These are phyloP conservation scores for Persicaria maculosa DNA, from an alignment of 148 eudicot genomes.

Conservation along the genomic window DNA sequence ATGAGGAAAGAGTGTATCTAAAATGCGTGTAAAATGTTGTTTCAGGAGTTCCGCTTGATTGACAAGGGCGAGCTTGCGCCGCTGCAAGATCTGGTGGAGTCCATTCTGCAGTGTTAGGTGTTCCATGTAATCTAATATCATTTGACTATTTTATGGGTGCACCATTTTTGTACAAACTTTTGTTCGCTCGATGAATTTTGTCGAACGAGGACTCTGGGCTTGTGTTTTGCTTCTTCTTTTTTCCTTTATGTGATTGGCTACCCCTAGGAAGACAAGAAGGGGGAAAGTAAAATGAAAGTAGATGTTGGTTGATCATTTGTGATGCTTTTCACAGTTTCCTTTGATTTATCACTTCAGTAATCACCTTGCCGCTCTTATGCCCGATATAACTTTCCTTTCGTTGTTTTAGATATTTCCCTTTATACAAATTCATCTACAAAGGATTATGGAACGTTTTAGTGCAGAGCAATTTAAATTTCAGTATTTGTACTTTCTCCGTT, in stretches of 20 bases:
- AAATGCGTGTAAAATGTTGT: not conserved
- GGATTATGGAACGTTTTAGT: no score
- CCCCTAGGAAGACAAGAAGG: not conserved
- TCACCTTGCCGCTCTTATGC: no score
- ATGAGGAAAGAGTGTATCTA: not conserved
- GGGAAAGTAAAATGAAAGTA: not conserved
- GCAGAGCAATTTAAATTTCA: no score
- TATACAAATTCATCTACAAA: no score
- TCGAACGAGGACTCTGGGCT: not conserved
- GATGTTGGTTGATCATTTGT: not conserved
- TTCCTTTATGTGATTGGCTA: not conserved
- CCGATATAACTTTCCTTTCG: no score
- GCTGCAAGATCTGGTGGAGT: constrained; percentile 45
- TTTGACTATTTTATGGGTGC: constrained; percentile 12
- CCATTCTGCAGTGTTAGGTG: constrained; percentile 29
- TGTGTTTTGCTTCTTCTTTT: not conserved
- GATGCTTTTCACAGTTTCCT: not conserved
- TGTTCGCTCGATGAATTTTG: constrained; percentile 2
- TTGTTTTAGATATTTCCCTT: no score
- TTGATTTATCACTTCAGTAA: not conserved
- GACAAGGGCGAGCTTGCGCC: constrained; percentile 60
- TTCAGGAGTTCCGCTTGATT: constrained; percentile 62
- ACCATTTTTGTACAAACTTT: constrained; percentile 20
- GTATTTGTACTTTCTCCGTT: no score
- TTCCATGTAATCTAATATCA: not conserved